These are phyloP conservation scores for Marasmius fiardii DNA, from an alignment of 1,284 basidiomycete genomes.

Conservation along the genomic window DNA sequence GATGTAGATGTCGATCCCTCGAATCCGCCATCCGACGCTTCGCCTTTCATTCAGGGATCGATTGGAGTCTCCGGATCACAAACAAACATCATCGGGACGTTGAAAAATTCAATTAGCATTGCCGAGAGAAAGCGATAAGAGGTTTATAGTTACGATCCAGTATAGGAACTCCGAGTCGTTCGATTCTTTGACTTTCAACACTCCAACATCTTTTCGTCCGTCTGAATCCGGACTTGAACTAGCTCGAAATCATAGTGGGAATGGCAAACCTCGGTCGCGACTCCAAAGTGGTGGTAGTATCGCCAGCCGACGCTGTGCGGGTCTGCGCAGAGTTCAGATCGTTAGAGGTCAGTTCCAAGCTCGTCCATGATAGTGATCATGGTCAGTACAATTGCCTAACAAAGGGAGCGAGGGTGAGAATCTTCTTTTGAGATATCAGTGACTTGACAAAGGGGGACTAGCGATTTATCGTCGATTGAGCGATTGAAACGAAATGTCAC, in stretches of 20 bases:
- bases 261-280: not conserved
- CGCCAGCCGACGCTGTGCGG: not conserved
- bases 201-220: no score
- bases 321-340: conserved; percentile 14
- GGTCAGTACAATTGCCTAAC: conserved; percentile 27
- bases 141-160: no score
- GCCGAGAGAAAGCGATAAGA: no score
- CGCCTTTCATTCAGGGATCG: no score
- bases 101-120: no score
- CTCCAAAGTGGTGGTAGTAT: not conserved
- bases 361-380: conserved; percentile 31
- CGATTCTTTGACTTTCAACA: no score
- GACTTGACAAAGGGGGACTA: not conserved
- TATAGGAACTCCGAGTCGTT: no score
- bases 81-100: no score
- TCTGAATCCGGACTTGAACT: no score
- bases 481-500: conserved; percentile 38
- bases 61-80: no score
- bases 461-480: conserved; percentile 33
- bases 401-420: not conserved
- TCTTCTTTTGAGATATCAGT: not conserved
- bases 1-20: no score
- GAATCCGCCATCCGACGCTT: no score
- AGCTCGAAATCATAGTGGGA: not conserved
- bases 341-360: conserved; percentile 27